phyloP scores from a whole-genome alignment of 1,284 basidiomycete species.

The Pyrrhoderma noxium region DNA sequence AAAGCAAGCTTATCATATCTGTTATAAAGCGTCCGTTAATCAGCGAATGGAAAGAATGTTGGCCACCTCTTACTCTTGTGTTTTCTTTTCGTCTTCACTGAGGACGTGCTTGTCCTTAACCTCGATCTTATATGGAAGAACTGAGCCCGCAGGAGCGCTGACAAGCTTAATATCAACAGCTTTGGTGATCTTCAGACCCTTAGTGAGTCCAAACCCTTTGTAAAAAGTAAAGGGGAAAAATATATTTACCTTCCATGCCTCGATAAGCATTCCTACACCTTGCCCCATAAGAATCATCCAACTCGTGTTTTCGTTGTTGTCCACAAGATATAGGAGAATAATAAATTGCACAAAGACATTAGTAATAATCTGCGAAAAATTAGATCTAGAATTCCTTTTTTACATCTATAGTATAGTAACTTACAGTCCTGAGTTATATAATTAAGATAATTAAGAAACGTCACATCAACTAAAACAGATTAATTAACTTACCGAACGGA shows the following conservation, averaged over 20 bases:
- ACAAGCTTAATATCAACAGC: slow-evolving; percentile 79
- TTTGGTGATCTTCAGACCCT: slow-evolving; percentile 58
- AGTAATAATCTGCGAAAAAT: slow-evolving; percentile 62
- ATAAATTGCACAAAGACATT: slow-evolving; percentile 90
- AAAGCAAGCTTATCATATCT: slow-evolving; percentile 85
- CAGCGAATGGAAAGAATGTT: background rate
- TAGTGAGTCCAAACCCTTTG: slow-evolving; percentile 17
- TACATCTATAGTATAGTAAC: slow-evolving; percentile 6
- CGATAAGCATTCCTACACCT: slow-evolving; percentile 74
- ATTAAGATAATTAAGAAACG: slow-evolving; percentile 11
- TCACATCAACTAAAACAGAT: slow-evolving; percentile 1
- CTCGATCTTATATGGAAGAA: slow-evolving; percentile 73
- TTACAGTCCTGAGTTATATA: slow-evolving; percentile 35
- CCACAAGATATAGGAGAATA: slow-evolving; percentile 88
- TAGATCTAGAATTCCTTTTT: too few relatives aligned
- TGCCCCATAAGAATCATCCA: slow-evolving; percentile 14
- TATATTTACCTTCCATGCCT: slow-evolving; percentile 96
- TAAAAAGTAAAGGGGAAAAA: slow-evolving; percentile 19
- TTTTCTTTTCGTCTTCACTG: slow-evolving; percentile 92
- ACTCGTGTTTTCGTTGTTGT: slow-evolving; percentile 85
- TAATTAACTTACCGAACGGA: slow-evolving; percentile 56
- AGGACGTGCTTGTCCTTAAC: slow-evolving; percentile 92
- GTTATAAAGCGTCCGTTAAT: too few relatives aligned
- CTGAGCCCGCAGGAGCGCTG: slow-evolving; percentile 48
- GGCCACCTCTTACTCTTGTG: slow-evolving; percentile 75